Conservation (phyloP, 257 asterid species). For the Plectranthus barbatus region DNA sequence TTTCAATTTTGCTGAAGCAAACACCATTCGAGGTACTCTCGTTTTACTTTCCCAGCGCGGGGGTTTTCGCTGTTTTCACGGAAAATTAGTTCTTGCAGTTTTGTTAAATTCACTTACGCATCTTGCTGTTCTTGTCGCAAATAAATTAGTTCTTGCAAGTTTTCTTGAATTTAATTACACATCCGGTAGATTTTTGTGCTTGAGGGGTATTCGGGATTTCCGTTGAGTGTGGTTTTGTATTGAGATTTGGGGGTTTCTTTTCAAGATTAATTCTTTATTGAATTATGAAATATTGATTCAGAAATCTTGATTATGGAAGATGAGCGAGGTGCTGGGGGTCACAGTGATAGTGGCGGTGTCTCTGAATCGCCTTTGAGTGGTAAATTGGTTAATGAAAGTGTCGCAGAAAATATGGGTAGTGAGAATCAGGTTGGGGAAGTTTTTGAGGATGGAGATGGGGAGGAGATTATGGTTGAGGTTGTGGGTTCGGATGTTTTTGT, state of each 20-base stretch:
- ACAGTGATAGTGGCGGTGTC: constrained; percentile 30
- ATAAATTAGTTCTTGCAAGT: constrained; percentile 1
- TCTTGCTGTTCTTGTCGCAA: not conserved
- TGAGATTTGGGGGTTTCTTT: constrained; percentile 1
- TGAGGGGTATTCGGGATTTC: constrained; percentile 1
- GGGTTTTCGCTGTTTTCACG: not conserved
- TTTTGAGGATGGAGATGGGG: constrained; percentile 41
- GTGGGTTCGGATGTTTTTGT: constrained; percentile 80
- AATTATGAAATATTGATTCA: constrained; percentile 28
- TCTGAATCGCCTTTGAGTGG: constrained; percentile 28
- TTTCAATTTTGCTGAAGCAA: constrained; percentile 19
- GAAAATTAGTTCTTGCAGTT: constrained; percentile 6
- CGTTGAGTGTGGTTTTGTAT: too few relatives aligned
- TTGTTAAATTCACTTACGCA: constrained; percentile 1
- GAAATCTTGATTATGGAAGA: constrained; percentile 35
- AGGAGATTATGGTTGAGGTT: constrained; percentile 73
- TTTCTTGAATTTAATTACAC: constrained; percentile 6
- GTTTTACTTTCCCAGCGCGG: constrained; percentile 2
- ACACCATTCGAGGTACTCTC: constrained; percentile 32
- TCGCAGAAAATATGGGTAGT: constrained; percentile 22
- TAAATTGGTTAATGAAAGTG: constrained; percentile 24
- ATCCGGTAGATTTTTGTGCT: constrained; percentile 18
- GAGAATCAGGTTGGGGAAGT: constrained; percentile 33
- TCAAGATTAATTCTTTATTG: constrained; percentile 14
- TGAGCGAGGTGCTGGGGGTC: constrained; percentile 48